Base-by-base conservation (phyloP, 768 basidiomycete species). In the Naganishia randhawae region DNA sequence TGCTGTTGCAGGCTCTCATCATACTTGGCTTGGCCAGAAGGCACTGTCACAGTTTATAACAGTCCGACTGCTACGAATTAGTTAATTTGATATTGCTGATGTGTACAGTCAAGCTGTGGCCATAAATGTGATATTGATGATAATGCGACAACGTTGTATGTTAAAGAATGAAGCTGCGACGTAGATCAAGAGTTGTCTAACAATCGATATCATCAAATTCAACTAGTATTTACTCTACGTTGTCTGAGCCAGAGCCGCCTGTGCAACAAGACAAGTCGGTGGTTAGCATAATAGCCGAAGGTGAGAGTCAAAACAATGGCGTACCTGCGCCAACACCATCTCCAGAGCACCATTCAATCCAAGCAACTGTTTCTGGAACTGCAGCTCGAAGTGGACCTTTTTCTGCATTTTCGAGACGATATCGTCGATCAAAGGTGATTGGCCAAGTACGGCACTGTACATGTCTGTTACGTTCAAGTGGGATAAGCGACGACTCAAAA, bases 371-470 rank as follows among this genome's bases (percentile, higher is more conserved):
- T 85, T 85, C 80, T 97, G 92, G 80, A 99, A 92, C 27, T 85
- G 86, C 62, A 97, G 81, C 79, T 99, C 96, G 42, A 86, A 85
- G 48, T 85, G 81, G n/a, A 98, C 85, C 76, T 93, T 92, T 77
- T 87, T 89, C 66, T 87, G 87, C 50, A 98, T 81, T 39, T 88
- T 87, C 31, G 88, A 81, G 74, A 98, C 88, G 42, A 95, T 83
- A 7, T 88, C 83, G 79, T 98, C 96, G 64, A 99, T 89, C 50
- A 93, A 82, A 0, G 93, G 92, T 27, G 93, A 93, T 79, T 95
- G 92, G 1, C 95, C 95, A n/a, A 98, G 82, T 39, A 95, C 88
- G 0, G 91, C 85, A 2, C 85, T 83, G 79, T 99, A 99, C 85
- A 96, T 89, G 62, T 97, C 95, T 98, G 75, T 19, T 17, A 4